A percentile compares a stretch with the other conserved stretches of the same genome.
Evolutionary conservation across 805 yeast species (phyloP).

Genomic region (Pichia pseudocactophila): DNA sequence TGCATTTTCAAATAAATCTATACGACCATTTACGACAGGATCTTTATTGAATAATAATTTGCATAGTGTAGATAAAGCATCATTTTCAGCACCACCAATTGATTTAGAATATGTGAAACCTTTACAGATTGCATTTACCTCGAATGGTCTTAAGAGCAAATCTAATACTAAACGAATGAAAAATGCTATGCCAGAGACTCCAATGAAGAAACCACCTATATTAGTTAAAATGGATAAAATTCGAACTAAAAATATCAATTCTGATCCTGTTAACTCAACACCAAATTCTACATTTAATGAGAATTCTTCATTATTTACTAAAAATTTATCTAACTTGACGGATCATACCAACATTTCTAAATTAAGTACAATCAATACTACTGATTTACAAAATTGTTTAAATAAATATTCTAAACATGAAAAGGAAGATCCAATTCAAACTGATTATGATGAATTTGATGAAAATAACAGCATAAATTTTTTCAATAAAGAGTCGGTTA

Average conservation of each 20-base stretch:
- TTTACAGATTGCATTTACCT: constrained; percentile 72
- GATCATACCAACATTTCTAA: constrained; percentile 6
- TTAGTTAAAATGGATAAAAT: constrained; percentile 17
- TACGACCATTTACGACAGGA: constrained; percentile 8
- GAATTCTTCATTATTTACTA: constrained; percentile 2
- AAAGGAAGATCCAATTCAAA: too few relatives aligned
- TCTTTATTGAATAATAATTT: constrained; percentile 21
- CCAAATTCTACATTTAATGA: constrained; percentile 5
- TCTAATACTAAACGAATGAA: constrained; percentile 30
- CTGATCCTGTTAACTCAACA: constrained; percentile 8
- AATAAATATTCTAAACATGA: constrained; percentile 26
- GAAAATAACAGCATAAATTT: constrained; percentile 25
- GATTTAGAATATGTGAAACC: constrained; percentile 70
- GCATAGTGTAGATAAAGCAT: too few relatives aligned
- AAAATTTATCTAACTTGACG: constrained; percentile 1
- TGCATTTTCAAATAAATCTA: constrained; percentile 4
- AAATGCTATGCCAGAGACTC: constrained; percentile 51
- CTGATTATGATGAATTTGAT: constrained; percentile 29
- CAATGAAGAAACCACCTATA: constrained; percentile 42
- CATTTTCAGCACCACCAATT: constrained; percentile 33
- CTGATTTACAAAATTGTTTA: constrained; percentile 34
- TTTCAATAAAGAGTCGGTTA: constrained; percentile 13
- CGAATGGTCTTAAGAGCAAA: constrained; percentile 63
- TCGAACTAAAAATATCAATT: background rate
- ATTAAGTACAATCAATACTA: constrained; percentile 26